Percentiles rank a stretch among this genome's conserved stretches.
phyloP scores from a whole-genome alignment of 148 eudicot genomes.

The Euryodendron excelsum region DNA sequence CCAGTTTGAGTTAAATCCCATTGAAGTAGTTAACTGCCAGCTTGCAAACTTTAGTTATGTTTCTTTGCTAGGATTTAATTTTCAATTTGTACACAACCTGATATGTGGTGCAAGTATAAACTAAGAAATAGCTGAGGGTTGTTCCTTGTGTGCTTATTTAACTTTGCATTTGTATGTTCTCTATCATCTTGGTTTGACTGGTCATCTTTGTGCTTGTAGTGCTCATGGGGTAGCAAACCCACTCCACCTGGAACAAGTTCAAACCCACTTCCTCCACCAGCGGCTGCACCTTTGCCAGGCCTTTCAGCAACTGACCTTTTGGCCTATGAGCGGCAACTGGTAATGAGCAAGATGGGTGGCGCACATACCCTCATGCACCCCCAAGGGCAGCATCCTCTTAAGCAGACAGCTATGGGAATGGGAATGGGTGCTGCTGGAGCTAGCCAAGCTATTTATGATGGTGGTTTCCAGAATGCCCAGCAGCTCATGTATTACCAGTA shows the following conservation, averaged over 20 bases:
- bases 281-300: constrained; percentile 60
- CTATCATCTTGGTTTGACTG: not conserved
- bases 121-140: too few relatives aligned
- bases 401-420: constrained; percentile 83
- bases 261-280: constrained; percentile 97
- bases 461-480: constrained; percentile 88
- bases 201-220: constrained; percentile 37
- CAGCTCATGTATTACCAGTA: constrained; percentile 97
- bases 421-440: constrained; percentile 86
- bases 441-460: constrained; percentile 90
- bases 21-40: not conserved
- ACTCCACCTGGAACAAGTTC: constrained; percentile 89
- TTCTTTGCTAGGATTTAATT: not conserved
- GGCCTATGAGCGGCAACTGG: constrained; percentile 84
- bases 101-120: too few relatives aligned
- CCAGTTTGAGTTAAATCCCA: not conserved
- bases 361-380: constrained; percentile 78
- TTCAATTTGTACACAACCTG: too few relatives aligned
- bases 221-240: constrained; percentile 99
- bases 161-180: too few relatives aligned
- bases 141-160: too few relatives aligned
- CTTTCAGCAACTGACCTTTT: constrained; percentile 65
- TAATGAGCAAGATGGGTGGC: constrained; percentile 85
- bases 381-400: constrained; percentile 71
- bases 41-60: not conserved